Percentiles rank a stretch among this genome's conserved stretches.
Evolutionary conservation across 2,329 filamentous ascomycete genomes (phyloP).

Genomic region (Ophiosphaerella korrae): DNA sequence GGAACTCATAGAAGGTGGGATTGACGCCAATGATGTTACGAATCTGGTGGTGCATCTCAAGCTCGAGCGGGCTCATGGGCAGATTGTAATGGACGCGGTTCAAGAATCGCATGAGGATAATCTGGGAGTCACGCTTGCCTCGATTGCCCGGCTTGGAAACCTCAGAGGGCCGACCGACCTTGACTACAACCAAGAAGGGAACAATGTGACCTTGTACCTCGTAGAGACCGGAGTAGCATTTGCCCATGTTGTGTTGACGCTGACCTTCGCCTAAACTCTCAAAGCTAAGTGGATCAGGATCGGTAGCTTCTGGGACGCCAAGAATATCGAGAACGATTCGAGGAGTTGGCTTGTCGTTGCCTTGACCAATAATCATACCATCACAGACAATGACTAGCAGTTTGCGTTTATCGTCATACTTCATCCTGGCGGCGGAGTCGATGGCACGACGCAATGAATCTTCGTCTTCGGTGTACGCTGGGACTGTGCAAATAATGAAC

Average conservation of each 20-base stretch:
- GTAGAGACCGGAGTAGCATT: slow-evolving; percentile 96
- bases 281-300: slow-evolving; percentile 95
- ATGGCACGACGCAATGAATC: slow-evolving; percentile 96
- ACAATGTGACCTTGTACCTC: slow-evolving; percentile 98
- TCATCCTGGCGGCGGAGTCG: slow-evolving; percentile 92
- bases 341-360: slow-evolving; percentile 93
- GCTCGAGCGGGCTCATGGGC: slow-evolving; percentile 92
- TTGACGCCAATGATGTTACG: slow-evolving; percentile 99
- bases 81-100: slow-evolving; percentile 98
- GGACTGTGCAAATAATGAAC: slow-evolving; percentile 97
- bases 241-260: slow-evolving; percentile 99
- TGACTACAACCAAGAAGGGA: slow-evolving; percentile 94
- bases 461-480: slow-evolving; percentile 97
- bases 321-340: slow-evolving; percentile 96
- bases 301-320: slow-evolving; percentile 88
- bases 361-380: slow-evolving; percentile 99
- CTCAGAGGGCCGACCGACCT: slow-evolving; percentile 86
- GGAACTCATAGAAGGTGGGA: slow-evolving; percentile 96
- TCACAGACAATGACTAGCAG: slow-evolving; percentile 91
- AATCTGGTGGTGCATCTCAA: slow-evolving; percentile 99
- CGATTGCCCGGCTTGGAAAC: slow-evolving; percentile 82
- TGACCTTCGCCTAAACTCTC: slow-evolving; percentile 93
- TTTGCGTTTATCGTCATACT: slow-evolving; percentile 98
- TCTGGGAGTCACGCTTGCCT: slow-evolving; percentile 98
- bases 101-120: slow-evolving; percentile 98